Conservation (phyloP, 257 asterid species). For the Fraxinus americana region DNA sequence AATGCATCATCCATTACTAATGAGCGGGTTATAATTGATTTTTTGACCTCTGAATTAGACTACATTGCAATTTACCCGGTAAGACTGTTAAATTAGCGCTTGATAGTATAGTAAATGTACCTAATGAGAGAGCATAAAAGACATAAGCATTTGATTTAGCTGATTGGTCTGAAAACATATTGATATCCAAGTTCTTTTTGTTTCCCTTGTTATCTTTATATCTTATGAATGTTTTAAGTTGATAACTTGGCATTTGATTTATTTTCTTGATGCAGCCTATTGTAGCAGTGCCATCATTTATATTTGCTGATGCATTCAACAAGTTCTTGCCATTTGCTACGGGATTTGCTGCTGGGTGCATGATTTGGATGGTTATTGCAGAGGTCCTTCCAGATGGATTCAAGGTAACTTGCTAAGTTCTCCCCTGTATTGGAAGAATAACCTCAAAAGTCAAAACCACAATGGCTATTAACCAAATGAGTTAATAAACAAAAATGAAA, state of each 20-base stretch:
- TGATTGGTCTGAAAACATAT: background rate
- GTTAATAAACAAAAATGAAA: background rate
- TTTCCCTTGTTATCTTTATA: background rate
- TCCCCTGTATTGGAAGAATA: background rate
- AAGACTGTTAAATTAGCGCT: background rate
- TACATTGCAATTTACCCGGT: background rate
- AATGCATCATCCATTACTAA: conserved; percentile 4
- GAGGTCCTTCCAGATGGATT: conserved; percentile 98
- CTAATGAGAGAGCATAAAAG: background rate
- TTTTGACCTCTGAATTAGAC: background rate
- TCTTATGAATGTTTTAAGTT: conserved; percentile 12
- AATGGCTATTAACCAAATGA: background rate
- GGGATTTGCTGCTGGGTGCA: conserved; percentile 99
- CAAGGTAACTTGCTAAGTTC: conserved; percentile 53
- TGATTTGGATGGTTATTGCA: conserved; percentile 98
- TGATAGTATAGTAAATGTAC: background rate
- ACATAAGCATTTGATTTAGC: conserved; percentile 1
- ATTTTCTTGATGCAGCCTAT: conserved; percentile 73
- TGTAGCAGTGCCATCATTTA: conserved; percentile 95
- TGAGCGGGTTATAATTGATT: background rate
- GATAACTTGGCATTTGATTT: conserved; percentile 27
- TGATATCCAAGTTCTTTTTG: background rate
- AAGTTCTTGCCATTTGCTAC: conserved; percentile 97
- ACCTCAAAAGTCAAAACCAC: background rate
- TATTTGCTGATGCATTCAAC: conserved; percentile 95